Conservation (phyloP, 169 alveolate species). For the Eimeria falciformis region DNA sequence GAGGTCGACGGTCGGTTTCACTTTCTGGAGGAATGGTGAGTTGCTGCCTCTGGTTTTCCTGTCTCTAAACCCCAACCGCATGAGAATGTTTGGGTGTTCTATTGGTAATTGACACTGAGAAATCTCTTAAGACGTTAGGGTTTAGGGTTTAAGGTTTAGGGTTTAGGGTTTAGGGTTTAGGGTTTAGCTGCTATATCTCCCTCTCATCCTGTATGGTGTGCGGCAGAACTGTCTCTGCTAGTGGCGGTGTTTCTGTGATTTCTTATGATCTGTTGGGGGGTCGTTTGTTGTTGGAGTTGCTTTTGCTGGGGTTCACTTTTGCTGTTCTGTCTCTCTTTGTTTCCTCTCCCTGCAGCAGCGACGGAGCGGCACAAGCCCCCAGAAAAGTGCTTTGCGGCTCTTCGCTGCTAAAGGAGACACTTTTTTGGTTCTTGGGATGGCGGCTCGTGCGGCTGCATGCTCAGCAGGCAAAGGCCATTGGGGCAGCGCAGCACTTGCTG, state of each 20-base stretch:
- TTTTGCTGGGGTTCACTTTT: constrained; percentile 33
- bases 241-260: constrained; percentile 13
- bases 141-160: too few relatives aligned
- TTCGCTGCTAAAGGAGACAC: constrained; percentile 25
- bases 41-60: background rate
- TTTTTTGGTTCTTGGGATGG: constrained; percentile 47
- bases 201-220: too few relatives aligned
- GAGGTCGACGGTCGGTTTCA: constrained; percentile 62
- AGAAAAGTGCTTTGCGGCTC: background rate
- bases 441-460: constrained; percentile 46
- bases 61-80: background rate
- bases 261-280: background rate
- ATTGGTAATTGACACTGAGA: too few relatives aligned
- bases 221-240: too few relatives aligned
- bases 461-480: constrained; percentile 17
- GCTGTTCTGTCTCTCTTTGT: too few relatives aligned
- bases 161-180: too few relatives aligned
- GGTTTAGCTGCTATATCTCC: too few relatives aligned
- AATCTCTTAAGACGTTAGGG: too few relatives aligned
- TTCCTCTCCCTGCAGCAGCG: constrained; percentile 64
- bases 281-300: background rate
- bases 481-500: constrained; percentile 50
- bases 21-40: constrained; percentile 31
- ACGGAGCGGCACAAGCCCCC: constrained; percentile 12
- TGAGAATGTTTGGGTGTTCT: background rate